Percentiles rank a stretch among this genome's conserved stretches.
phyloP scores from a whole-genome alignment of 345 rosid species.

The Diplotaxis tenuifolia region DNA sequence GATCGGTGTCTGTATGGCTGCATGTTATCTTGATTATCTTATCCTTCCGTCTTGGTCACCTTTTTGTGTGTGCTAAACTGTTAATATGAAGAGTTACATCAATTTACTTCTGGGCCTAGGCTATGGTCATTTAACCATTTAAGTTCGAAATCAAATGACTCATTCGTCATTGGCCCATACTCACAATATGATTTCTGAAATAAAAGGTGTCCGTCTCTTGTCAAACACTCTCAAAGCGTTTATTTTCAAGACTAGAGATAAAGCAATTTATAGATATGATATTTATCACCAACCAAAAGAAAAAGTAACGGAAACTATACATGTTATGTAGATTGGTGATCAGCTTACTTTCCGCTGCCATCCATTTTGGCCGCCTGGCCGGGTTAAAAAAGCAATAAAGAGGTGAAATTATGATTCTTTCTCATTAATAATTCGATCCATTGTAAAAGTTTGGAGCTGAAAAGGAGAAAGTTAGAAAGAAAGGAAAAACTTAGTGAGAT shows the following conservation, averaged over 20 bases:
- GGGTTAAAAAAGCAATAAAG: constrained; percentile 21
- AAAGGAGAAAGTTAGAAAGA: background rate
- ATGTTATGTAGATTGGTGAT: background rate
- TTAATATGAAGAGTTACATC: too few relatives aligned
- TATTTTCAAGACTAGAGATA: background rate
- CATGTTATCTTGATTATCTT: background rate
- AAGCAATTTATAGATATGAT: background rate
- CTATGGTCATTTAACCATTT: background rate
- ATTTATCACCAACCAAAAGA: background rate
- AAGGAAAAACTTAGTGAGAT: background rate
- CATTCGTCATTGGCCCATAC: background rate
- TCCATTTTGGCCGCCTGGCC: constrained; percentile 8
- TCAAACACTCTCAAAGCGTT: background rate
- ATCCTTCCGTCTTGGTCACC: too few relatives aligned
- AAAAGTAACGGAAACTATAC: background rate
- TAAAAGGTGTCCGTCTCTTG: background rate
- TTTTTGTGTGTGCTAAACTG: too few relatives aligned
- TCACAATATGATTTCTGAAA: background rate
- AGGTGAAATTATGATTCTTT: constrained; percentile 18
- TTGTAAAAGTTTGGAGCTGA: constrained; percentile 15
- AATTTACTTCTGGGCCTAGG: background rate
- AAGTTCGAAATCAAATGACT: background rate
- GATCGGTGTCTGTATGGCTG: background rate
- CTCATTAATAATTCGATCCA: constrained; percentile 26
- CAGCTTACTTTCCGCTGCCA: constrained; percentile 30